Base-by-base conservation (phyloP, 75 land plant genomes). In the Ceratopteris richardii region DNA sequence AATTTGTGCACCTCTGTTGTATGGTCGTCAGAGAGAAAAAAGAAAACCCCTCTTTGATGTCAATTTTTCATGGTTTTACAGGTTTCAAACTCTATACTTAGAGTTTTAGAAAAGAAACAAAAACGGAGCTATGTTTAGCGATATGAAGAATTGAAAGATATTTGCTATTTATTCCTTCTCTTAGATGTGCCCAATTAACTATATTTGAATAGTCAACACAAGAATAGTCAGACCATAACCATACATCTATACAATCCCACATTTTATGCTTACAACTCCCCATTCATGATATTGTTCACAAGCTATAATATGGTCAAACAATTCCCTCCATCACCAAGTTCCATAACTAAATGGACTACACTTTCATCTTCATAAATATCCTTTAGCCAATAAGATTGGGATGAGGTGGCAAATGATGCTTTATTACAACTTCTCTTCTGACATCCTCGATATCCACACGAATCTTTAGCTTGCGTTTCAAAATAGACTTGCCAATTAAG, bases 241-340 rank as follows among this genome's bases (percentile, higher is more conserved):
- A n/a, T n/a, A n/a, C n/a, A n/a, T n/a, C n/a, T n/a, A n/a, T n/a
- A 80, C 71, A 11, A 80, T 82, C 20, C 83, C 80, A 29, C 71
- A 54, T 17, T 65, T 67, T 29, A 82, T 69, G 0, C 21, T 54
- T 7, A 83, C 84, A 0, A 83, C 84, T 0, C 75, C 84, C 9
- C 84, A 61, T 62, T 82, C 83, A 12, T 69, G 66, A 52, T 82
- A 82, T 31, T 82, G 85, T 12, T 83, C 85, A 16, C 83, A 29
- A 2, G 85, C 83, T 26, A 82, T 72, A 51, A 82, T 82, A 25
- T 83, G 67, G 30, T 82, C 85, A 37, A 82, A 82, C 21, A 82
- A 83, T 69, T 82, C 85, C 85, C 85, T 0, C 85, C 85, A 61
- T 79, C 85, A 50, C 85, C 80, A 10, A 82, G 72, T 75, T 82